phyloP scores from a whole-genome alignment of 306 rosid genomes.

The Sphenostylis stenocarpa region DNA sequence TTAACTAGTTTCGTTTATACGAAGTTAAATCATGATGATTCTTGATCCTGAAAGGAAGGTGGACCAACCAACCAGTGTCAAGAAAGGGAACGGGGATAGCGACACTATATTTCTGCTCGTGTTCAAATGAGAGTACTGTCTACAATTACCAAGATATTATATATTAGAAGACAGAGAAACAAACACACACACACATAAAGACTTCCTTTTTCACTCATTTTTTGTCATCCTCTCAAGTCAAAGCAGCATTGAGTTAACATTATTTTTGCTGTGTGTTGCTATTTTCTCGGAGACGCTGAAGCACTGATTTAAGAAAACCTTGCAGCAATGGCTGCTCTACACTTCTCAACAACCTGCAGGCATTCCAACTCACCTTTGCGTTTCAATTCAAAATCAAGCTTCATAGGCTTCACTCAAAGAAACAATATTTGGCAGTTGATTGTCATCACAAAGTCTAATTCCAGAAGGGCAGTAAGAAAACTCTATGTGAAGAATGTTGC shows the following conservation, averaged over 20 bases:
- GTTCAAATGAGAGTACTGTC: conserved; percentile 37
- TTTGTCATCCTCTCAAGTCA: not conserved
- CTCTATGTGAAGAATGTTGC: conserved; percentile 48
- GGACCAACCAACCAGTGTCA: conserved; percentile 22
- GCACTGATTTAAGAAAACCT: not conserved
- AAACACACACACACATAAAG: conserved; percentile 10
- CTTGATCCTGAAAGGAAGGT: conserved; percentile 10
- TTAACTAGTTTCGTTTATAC: conserved; percentile 18
- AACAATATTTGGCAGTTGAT: conserved; percentile 35
- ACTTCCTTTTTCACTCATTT: conserved; percentile 42
- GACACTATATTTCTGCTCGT: conserved; percentile 39
- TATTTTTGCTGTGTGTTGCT: not conserved
- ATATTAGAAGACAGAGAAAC: conserved; percentile 47
- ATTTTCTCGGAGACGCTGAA: not conserved
- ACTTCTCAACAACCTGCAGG: conserved; percentile 45
- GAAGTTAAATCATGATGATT: not conserved
- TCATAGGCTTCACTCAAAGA: conserved; percentile 36
- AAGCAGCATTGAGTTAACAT: not conserved
- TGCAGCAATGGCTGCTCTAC: conserved; percentile 48
- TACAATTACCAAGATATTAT: conserved; percentile 25
- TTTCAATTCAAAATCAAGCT: conserved; percentile 33
- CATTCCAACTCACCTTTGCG: conserved; percentile 34
- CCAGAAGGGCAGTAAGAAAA: conserved; percentile 39
- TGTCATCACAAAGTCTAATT: conserved; percentile 35
- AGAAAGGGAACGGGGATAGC: not conserved